Percentiles rank a stretch among this genome's conserved stretches.
phyloP scores from a whole-genome alignment of 129 eudicot genomes.

The Centrapalus pauciflorus region DNA sequence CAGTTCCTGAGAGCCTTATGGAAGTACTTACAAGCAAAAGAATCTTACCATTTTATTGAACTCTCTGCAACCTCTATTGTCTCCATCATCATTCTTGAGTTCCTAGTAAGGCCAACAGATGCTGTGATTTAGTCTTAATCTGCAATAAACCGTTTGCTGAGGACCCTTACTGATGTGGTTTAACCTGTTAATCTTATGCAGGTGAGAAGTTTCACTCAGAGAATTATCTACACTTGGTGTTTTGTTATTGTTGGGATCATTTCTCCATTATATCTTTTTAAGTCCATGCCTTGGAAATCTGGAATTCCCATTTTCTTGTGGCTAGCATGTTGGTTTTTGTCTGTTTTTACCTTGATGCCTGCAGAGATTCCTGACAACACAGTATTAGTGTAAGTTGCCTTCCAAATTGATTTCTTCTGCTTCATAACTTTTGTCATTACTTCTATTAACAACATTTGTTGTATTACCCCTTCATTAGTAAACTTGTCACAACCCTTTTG shows the following conservation, averaged over 20 bases:
- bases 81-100: slow-evolving; percentile 68
- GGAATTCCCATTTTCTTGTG: slow-evolving; percentile 57
- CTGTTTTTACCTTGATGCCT: slow-evolving; percentile 94
- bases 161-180: background rate
- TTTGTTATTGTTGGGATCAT: slow-evolving; percentile 61
- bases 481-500: background rate
- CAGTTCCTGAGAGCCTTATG: slow-evolving; percentile 61
- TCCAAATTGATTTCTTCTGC: slow-evolving; percentile 7
- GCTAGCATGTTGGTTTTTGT: slow-evolving; percentile 83
- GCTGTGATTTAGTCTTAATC: background rate
- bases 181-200: slow-evolving; percentile 18
- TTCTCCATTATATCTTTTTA: slow-evolving; percentile 55
- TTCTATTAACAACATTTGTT: background rate
- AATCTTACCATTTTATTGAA: slow-evolving; percentile 41
- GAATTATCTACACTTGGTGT: slow-evolving; percentile 88
- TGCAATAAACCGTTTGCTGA: background rate
- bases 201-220: slow-evolving; percentile 93
- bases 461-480: background rate
- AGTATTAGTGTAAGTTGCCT: slow-evolving; percentile 71
- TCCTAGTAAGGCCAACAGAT: slow-evolving; percentile 41
- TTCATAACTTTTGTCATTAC: background rate
- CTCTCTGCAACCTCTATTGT: slow-evolving; percentile 45
- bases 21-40: slow-evolving; percentile 46
- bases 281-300: slow-evolving; percentile 43
- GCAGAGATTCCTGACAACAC: slow-evolving; percentile 98